phyloP scores from a whole-genome alignment of 306 rosid species.

The Herpetospermum pedunculosum region DNA sequence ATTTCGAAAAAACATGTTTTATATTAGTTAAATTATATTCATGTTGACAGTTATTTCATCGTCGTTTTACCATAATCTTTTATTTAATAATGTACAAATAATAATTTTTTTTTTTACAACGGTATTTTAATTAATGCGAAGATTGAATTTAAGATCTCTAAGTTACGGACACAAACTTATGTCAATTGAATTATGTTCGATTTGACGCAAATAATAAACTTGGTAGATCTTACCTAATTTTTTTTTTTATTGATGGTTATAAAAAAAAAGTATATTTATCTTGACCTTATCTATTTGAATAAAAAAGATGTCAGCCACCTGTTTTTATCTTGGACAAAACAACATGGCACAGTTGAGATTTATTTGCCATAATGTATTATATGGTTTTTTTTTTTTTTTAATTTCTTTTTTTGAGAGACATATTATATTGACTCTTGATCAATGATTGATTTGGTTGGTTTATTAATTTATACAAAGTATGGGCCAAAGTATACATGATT shows the following conservation, averaged over 20 bases:
- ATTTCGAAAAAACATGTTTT: too few species aligned
- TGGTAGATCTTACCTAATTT: neutral
- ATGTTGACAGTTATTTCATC: too few species aligned
- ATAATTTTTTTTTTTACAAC: too few species aligned
- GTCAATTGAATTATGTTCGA: neutral
- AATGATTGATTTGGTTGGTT: slow-evolving; percentile 1
- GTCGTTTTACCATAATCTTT: too few species aligned
- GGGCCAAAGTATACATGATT: neutral
- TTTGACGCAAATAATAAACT: neutral
- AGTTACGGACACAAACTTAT: too few species aligned
- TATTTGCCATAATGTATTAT: neutral
- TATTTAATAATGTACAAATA: too few species aligned
- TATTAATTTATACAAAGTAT: neutral
- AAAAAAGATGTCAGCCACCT: neutral
- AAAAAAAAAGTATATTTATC: neutral
- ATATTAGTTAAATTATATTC: too few species aligned
- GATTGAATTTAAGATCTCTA: too few species aligned
- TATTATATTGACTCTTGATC: neutral
- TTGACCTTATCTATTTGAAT: neutral
- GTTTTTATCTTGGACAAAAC: neutral
- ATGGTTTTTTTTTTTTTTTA: too few species aligned
- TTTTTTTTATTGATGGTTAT: neutral
- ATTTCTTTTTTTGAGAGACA: too few species aligned
- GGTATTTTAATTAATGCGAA: too few species aligned
- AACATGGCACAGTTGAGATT: neutral